phyloP scores from a whole-genome alignment of 1,139 yeast species.

The Kurtzmaniella natalensis region DNA sequence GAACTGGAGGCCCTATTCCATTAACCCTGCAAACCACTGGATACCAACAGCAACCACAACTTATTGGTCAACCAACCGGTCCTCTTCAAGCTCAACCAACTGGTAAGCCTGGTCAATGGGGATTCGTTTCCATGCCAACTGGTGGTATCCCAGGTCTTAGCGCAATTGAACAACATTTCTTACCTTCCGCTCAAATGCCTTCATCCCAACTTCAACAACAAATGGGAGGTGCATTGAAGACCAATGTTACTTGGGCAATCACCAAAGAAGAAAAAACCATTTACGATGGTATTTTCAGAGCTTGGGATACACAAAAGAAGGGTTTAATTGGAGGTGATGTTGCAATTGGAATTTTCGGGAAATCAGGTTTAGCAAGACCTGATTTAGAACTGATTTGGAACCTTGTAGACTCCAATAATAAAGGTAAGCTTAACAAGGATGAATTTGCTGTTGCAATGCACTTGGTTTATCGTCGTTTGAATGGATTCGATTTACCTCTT shows the following conservation, averaged over 20 bases:
- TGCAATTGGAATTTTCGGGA: slow-evolving; percentile 83
- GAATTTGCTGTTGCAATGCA: slow-evolving; percentile 86
- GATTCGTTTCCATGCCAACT: slow-evolving; percentile 68
- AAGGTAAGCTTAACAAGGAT: slow-evolving; percentile 70
- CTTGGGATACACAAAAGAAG: slow-evolving; percentile 69
- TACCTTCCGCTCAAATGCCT: slow-evolving; percentile 54
- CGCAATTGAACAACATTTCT: slow-evolving; percentile 69
- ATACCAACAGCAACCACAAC: slow-evolving; percentile 29
- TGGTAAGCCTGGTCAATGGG: slow-evolving; percentile 82
- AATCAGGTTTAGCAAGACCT: slow-evolving; percentile 80
- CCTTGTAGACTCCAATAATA: slow-evolving; percentile 63
- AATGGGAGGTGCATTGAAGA: slow-evolving; percentile 48
- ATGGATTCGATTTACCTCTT: slow-evolving; percentile 70
- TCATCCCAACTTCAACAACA: slow-evolving; percentile 42
- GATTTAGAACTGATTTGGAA: slow-evolving; percentile 93
- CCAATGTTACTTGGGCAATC: slow-evolving; percentile 69
- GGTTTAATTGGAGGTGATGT: slow-evolving; percentile 78
- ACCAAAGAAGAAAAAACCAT: slow-evolving; percentile 81
- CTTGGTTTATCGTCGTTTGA: slow-evolving; percentile 67
- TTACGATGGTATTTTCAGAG: slow-evolving; percentile 81
- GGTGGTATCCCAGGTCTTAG: slow-evolving; percentile 75
- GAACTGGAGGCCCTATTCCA: slow-evolving; percentile 21
- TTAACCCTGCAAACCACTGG: slow-evolving; percentile 23
- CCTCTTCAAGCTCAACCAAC: slow-evolving; percentile 51
- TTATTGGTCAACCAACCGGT: slow-evolving; percentile 34